Conservation (phyloP, 2,329 filamentous ascomycete genomes). For the Fusarium sp. region DNA sequence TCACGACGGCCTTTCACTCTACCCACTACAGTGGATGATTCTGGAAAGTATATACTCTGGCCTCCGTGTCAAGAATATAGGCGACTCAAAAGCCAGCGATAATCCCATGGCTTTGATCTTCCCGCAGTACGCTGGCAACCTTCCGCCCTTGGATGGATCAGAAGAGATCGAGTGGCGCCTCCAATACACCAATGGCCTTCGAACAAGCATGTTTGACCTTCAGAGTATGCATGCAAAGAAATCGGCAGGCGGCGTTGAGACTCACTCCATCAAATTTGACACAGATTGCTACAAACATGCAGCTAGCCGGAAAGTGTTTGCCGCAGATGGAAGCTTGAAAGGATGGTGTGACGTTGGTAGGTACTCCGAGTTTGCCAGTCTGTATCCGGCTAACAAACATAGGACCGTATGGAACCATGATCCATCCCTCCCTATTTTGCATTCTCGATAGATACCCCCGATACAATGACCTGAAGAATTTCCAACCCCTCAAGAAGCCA, state of each 20-base stretch:
- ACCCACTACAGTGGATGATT: constrained; percentile 39
- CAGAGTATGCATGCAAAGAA: constrained; percentile 27
- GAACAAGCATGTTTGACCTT: constrained; percentile 40
- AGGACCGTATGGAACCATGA: constrained; percentile 33
- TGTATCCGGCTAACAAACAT: not conserved
- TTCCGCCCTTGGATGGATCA: constrained; percentile 33
- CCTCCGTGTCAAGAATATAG: not conserved
- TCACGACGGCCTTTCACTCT: constrained; percentile 35
- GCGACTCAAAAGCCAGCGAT: not conserved
- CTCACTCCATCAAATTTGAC: constrained; percentile 31
- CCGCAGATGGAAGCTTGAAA: constrained; percentile 2
- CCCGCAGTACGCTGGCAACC: constrained; percentile 36
- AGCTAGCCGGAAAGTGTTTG: constrained; percentile 30
- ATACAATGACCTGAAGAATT: constrained; percentile 28
- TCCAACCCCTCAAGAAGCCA: constrained; percentile 25
- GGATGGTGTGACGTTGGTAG: constrained; percentile 28
- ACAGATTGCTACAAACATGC: constrained; percentile 26
- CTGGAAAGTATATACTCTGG: constrained; percentile 34
- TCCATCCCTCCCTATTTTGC: constrained; percentile 38
- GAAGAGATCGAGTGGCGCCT: constrained; percentile 41
- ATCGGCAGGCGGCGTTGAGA: not conserved
- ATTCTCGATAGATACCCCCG: constrained; percentile 38
- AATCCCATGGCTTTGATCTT: constrained; percentile 31
- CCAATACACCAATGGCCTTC: constrained; percentile 29
- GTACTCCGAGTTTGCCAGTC: not conserved